Conservation (phyloP, 192 early-diverging fungal species). For the Chytriomyces sp. region DNA sequence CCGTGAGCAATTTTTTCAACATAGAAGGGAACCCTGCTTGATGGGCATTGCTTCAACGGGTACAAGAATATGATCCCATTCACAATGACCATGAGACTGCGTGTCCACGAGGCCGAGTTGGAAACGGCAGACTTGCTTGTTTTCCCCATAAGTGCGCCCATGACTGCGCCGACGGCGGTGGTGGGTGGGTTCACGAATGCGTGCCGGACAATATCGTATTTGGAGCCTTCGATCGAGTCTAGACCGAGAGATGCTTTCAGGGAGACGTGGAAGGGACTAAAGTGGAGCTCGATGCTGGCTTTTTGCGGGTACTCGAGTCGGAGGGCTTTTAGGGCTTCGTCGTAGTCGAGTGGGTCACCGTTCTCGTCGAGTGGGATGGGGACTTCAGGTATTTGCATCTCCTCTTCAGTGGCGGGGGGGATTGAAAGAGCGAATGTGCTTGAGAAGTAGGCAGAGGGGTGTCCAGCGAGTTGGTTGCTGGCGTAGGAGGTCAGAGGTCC, state of each 20-base stretch:
- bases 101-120: background rate
- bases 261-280: background rate
- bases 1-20: background rate
- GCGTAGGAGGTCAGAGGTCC: no score
- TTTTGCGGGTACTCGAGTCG: background rate
- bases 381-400: no score
- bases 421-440: no score
- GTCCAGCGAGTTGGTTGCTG: no score
- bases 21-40: background rate
- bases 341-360: no score
- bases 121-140: background rate
- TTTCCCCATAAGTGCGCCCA: background rate
- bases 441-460: no score
- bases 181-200: background rate
- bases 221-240: background rate
- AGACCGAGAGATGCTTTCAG: background rate
- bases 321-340: no score
- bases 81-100: background rate
- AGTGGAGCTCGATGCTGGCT: background rate
- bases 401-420: no score
- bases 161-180: background rate
- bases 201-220: background rate
- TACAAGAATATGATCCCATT: background rate
- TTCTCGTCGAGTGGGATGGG: no score
- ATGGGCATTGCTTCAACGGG: background rate